Conservation (phyloP, 1,139 yeast species). For the Saccharomyces hybrid region DNA sequence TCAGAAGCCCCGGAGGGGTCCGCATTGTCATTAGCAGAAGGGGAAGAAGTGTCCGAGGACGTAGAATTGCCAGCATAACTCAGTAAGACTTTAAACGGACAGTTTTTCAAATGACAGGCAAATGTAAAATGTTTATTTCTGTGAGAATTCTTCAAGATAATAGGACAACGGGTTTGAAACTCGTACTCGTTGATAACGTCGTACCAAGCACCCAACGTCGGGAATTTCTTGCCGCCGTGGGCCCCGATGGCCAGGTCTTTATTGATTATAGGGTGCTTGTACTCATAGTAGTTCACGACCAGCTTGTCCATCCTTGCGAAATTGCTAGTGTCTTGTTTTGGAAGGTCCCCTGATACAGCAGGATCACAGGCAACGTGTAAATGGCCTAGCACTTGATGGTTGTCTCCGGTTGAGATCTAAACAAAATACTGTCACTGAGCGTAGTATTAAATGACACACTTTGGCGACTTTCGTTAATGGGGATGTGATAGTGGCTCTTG, state of each 20-base stretch:
- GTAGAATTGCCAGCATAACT: constrained; percentile 23
- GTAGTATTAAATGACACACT: not conserved
- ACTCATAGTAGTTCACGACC: constrained; percentile 29
- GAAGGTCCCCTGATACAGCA: not conserved
- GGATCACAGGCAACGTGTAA: not conserved
- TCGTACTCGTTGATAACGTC: constrained; percentile 32
- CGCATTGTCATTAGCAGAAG: not conserved
- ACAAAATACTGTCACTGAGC: not conserved
- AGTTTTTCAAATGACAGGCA: constrained; percentile 31
- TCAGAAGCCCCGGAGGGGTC: not conserved
- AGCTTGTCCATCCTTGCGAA: constrained; percentile 1
- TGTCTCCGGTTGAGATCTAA: not conserved
- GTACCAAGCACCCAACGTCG: constrained; percentile 30
- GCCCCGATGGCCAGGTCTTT: constrained; percentile 23
- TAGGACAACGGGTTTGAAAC: constrained; percentile 31
- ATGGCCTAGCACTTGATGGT: not conserved
- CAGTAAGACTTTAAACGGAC: constrained; percentile 30
- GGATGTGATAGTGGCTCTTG: not conserved
- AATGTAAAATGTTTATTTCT: constrained; percentile 32
- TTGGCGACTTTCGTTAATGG: not conserved
- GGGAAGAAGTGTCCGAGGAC: constrained; percentile 1
- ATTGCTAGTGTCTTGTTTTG: not conserved
- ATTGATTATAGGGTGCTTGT: constrained; percentile 31
- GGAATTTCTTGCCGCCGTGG: constrained; percentile 23
- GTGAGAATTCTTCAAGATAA: constrained; percentile 32